These are phyloP conservation scores for Allodekkera sacchari DNA, from an alignment of 805 yeast genomes.

Conservation along the genomic window DNA sequence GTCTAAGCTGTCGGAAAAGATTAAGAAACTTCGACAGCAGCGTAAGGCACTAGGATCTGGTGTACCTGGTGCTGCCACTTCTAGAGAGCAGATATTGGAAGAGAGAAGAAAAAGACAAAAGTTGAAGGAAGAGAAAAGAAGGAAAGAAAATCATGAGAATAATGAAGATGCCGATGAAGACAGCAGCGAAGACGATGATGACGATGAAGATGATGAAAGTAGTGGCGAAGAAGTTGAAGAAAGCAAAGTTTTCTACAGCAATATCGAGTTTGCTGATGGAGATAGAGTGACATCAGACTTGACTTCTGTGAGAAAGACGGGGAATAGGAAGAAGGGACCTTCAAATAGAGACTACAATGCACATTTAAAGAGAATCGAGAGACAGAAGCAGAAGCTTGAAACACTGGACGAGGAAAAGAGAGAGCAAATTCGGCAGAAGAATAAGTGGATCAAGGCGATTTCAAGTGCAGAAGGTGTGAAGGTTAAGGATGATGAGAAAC, in stretches of 20 bases:
- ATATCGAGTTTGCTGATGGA: conserved; percentile 78
- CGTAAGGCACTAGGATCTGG: conserved; percentile 90
- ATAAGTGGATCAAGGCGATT: conserved; percentile 78
- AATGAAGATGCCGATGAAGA: conserved; percentile 28
- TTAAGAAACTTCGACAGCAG: conserved; percentile 59
- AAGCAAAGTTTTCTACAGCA: conserved; percentile 59
- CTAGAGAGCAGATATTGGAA: conserved; percentile 72
- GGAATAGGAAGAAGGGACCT: conserved; percentile 70
- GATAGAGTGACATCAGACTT: conserved; percentile 69
- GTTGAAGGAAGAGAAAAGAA: conserved; percentile 20
- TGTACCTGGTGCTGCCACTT: conserved; percentile 71
- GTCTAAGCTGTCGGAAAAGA: conserved; percentile 70
- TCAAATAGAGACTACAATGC: conserved; percentile 76
- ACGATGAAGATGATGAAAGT: conserved; percentile 25
- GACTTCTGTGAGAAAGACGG: conserved; percentile 40
- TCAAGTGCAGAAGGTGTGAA: conserved; percentile 84
- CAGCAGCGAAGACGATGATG: conserved; percentile 18
- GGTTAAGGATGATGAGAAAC: conserved; percentile 80
- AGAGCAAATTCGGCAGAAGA: conserved; percentile 55
- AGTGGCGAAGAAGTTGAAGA: conserved; percentile 24
- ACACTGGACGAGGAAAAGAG: conserved; percentile 54
- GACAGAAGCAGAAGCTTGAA: conserved; percentile 57
- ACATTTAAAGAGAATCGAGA: conserved; percentile 69
- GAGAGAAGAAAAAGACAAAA: conserved; percentile 47
- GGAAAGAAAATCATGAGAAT: conserved; percentile 32